Evolutionary conservation across 352 stramenopile species (phyloP).

Genomic region (Phytophthora foliorum): DNA sequence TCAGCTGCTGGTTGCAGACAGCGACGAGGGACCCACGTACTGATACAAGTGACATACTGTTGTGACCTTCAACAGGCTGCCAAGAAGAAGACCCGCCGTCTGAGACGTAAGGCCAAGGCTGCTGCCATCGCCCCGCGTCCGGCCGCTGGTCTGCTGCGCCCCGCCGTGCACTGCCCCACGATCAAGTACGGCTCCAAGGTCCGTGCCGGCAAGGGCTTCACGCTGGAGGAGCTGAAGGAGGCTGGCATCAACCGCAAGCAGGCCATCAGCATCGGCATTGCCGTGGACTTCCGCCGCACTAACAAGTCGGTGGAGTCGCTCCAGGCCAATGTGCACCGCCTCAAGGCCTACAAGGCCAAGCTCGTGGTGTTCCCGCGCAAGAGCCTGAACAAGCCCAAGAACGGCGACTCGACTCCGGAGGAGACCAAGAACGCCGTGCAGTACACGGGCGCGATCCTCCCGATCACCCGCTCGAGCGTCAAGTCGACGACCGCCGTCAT

Average conservation of each 20-base stretch:
- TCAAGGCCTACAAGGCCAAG: constrained; percentile 99
- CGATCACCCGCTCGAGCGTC: constrained; percentile 77
- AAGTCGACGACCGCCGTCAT: constrained; percentile 86
- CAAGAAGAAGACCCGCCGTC: constrained; percentile 98
- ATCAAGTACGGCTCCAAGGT: constrained; percentile 99
- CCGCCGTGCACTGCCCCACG: constrained; percentile 98
- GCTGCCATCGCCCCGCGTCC: constrained; percentile 98
- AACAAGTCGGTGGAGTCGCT: constrained; percentile 98
- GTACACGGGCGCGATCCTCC: constrained; percentile 83
- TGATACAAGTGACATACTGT: constrained; percentile 46
- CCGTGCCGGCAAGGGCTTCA: constrained; percentile 98
- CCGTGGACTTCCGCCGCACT: constrained; percentile 98
- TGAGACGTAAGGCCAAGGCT: constrained; percentile 97
- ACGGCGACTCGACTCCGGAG: constrained; percentile 92
- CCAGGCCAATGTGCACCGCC: constrained; percentile 97
- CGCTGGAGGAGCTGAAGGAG: constrained; percentile 98
- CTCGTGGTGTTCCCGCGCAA: constrained; percentile 99
- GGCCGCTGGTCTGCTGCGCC: constrained; percentile 95
- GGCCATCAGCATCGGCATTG: constrained; percentile 98
- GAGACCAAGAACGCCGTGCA: constrained; percentile 95
- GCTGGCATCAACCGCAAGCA: constrained; percentile 97
- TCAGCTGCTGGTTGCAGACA: constrained; percentile 12
- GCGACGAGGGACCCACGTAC: neutral
- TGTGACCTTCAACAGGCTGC: constrained; percentile 87
- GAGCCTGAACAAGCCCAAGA: constrained; percentile 95